A percentile compares a stretch with the other conserved stretches of the same genome.
These are phyloP conservation scores for Bruguiera sexangula DNA, from an alignment of 345 rosid genomes.

Conservation along the genomic window DNA sequence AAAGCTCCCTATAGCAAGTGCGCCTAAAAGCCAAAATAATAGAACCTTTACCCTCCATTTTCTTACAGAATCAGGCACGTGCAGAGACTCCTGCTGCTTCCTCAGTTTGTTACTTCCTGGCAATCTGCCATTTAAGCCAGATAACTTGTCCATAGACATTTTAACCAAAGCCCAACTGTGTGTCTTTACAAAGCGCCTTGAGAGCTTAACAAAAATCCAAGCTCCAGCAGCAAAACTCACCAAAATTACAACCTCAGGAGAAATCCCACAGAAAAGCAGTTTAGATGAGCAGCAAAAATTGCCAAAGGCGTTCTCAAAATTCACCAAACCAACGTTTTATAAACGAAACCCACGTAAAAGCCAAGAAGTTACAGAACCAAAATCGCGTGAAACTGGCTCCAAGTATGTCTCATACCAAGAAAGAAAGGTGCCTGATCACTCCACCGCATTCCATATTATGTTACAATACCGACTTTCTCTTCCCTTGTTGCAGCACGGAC, in stretches of 20 bases:
- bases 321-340: conserved; percentile 18
- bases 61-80: conserved; percentile 27
- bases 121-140: conserved; percentile 38
- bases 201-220: conserved; percentile 36
- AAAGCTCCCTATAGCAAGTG: conserved; percentile 33
- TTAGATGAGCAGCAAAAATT: conserved; percentile 18
- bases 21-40: conserved; percentile 39
- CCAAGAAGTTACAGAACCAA: no score
- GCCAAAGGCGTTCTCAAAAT: conserved; percentile 15
- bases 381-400: no score
- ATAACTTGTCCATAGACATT: conserved; percentile 55
- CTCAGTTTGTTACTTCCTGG: conserved; percentile 37
- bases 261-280: conserved; percentile 20
- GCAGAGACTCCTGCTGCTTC: conserved; percentile 41
- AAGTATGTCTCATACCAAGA: neutral
- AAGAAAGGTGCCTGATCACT: conserved; percentile 28
- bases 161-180: conserved; percentile 33
- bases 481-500: conserved; percentile 12
- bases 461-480: conserved; percentile 21
- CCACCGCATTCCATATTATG: conserved; percentile 22
- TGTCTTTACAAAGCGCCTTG: conserved; percentile 27
- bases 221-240: conserved; percentile 42
- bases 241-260: conserved; percentile 26
- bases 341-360: neutral
- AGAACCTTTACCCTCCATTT: conserved; percentile 45